Conservation (phyloP, 108 stramenopile genomes). For the Fistulifera solaris region DNA sequence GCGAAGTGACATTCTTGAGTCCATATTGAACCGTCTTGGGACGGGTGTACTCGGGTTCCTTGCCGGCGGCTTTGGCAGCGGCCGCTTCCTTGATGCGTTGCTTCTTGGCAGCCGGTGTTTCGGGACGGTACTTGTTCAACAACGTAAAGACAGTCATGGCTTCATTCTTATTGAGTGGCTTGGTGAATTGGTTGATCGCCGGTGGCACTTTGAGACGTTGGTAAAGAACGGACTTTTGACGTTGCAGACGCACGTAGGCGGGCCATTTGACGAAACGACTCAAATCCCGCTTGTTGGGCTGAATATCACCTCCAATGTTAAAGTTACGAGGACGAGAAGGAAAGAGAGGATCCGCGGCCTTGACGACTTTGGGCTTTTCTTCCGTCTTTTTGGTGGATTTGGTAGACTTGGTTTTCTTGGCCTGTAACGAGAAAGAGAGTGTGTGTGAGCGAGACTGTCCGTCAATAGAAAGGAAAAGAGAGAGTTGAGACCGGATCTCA, state of each 20-base stretch:
- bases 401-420: not conserved
- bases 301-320: conserved; percentile 92
- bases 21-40: conserved; percentile 90
- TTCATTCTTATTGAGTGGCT: conserved; percentile 95
- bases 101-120: conserved; percentile 94
- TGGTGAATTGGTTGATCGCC: conserved; percentile 97
- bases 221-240: conserved; percentile 96
- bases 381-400: conserved; percentile 45
- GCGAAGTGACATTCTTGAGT: conserved; percentile 97
- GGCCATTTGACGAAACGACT: conserved; percentile 98
- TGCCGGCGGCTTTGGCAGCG: conserved; percentile 80
- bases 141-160: conserved; percentile 95
- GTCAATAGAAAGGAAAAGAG: too few species aligned
- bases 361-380: conserved; percentile 51
- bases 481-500: too few species aligned
- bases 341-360: conserved; percentile 90
- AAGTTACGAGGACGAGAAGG: conserved; percentile 78
- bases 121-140: conserved; percentile 97
- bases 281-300: conserved; percentile 89
- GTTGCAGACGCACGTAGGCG: conserved; percentile 95
- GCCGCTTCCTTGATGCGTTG: conserved; percentile 94
- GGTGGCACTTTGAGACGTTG: conserved; percentile 99
- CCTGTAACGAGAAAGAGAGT: not conserved
- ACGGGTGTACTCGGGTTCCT: conserved; percentile 29
- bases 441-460: too few species aligned